Conservation (phyloP, 148 eudicot genomes). For the Rhododendron williamsianum region DNA sequence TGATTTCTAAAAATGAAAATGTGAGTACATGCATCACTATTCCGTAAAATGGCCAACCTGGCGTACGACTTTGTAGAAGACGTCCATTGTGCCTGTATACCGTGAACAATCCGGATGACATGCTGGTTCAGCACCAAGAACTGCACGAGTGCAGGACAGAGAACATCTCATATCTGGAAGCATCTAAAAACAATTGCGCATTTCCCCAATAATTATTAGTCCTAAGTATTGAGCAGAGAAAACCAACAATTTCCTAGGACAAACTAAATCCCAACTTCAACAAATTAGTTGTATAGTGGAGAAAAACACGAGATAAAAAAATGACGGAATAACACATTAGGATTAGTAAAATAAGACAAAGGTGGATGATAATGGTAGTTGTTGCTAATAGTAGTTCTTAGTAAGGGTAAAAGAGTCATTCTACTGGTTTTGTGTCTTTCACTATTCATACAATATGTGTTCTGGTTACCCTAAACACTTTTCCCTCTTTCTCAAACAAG, state of each 20-base stretch:
- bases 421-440: background rate
- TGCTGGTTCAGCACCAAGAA: constrained; percentile 33
- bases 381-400: background rate
- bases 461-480: background rate
- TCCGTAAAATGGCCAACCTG: constrained; percentile 50
- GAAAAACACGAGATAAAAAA: background rate
- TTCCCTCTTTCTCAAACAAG: background rate
- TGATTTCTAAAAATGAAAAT: background rate
- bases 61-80: constrained; percentile 62
- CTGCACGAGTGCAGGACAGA: constrained; percentile 32
- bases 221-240: background rate
- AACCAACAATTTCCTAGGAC: background rate
- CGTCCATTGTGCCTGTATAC: constrained; percentile 84
- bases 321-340: background rate
- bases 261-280: background rate
- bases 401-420: background rate
- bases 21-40: background rate
- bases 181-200: constrained; percentile 39
- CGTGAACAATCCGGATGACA: constrained; percentile 45
- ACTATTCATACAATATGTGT: background rate
- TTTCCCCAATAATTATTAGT: constrained; percentile 1
- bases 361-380: background rate
- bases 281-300: background rate
- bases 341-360: background rate
- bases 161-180: constrained; percentile 42